Conservation (phyloP, 1,284 basidiomycete genomes). For the Leccinum cinnamomeum region DNA sequence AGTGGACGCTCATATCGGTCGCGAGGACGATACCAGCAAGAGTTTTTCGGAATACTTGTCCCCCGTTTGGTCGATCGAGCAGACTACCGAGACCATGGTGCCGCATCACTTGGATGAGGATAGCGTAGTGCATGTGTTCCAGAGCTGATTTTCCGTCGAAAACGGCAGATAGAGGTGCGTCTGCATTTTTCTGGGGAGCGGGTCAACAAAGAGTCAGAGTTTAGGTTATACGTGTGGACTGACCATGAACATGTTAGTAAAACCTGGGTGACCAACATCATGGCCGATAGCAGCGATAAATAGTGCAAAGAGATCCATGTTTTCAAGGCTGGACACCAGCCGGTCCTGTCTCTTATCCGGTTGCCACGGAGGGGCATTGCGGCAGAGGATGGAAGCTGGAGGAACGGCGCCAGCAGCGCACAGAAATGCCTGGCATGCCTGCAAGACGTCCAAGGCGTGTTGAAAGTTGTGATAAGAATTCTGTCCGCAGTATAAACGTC, state of each 20-base stretch:
- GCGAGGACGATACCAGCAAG: conserved; percentile 81
- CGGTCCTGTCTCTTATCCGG: conserved; percentile 43
- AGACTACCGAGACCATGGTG: conserved; percentile 74
- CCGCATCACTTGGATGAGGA: conserved; percentile 81
- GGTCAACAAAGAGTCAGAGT: conserved; percentile 11
- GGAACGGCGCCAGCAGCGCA: conserved; percentile 77
- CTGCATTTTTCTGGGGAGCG: conserved; percentile 78
- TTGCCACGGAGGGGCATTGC: conserved; percentile 48
- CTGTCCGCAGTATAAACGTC: conserved; percentile 81
- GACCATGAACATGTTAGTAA: conserved; percentile 91
- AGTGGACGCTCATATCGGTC: conserved; percentile 92
- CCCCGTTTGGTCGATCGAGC: conserved; percentile 52
- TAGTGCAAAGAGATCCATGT: conserved; percentile 79
- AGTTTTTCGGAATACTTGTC: conserved; percentile 65
- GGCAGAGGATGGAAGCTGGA: conserved; percentile 55
- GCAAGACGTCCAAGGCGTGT: conserved; percentile 92
- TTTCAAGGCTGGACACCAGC: conserved; percentile 53
- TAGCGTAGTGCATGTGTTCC: conserved; percentile 90
- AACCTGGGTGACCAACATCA: conserved; percentile 92
- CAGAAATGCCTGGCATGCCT: conserved; percentile 87
- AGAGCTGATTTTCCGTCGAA: conserved; percentile 88
- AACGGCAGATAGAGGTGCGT: conserved; percentile 81
- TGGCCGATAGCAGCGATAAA: conserved; percentile 92
- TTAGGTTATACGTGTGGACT: conserved; percentile 29
- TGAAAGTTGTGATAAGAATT: conserved; percentile 97